Base-by-base conservation (phyloP, 192 early-diverging fungal species). In the Coemansia sp. region DNA sequence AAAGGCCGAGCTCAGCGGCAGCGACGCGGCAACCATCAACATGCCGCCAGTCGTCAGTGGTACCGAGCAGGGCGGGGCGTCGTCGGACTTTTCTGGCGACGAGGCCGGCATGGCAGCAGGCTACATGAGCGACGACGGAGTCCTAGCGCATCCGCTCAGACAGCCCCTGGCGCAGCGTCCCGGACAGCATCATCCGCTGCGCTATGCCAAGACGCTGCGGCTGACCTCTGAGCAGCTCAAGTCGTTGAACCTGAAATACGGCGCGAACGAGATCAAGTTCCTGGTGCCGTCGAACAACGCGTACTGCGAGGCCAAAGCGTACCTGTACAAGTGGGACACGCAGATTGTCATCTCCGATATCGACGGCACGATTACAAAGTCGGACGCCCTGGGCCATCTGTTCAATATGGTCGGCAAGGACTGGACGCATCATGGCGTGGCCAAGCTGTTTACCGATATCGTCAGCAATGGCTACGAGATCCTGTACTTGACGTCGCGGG, bases 301-400 rank as follows among this genome's bases (percentile, higher is more conserved):
- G 2, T 78, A 78, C 45, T 93, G 93, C 68, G 80, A 87, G 28
- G 89, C 94, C 34, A 93, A 92, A 62, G 89, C 98, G 57, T 98
- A 92, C 62, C 82, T 92, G 54, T 97, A 91, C 89, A 83, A 89
- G 55, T 68, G 89, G 68, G 83, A 92, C 71, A 85, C 89, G 34
- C 82, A 89, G 32, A 86, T 98, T 19, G 95, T 98, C 4, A 97
- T 98, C 65, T 96, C 94, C 0, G 97, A 98, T 68, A 94, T 98
- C 56, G 97, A 98, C 72, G 97, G 97, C 5, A 98, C 97, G 4
- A 98, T 98, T 63, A 98, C 97, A 45, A 97, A 97, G 80, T 96
- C 94, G 0, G 97, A 98, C 69, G 93, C 89, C 3, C 77, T 98
- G 48, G 97, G 97, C 6, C 97, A 98, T 65, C 83, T 98, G 13